Evolutionary conservation across 2,329 filamentous ascomycete species (phyloP).

Genomic region (Ramularia collo-cygni): DNA sequence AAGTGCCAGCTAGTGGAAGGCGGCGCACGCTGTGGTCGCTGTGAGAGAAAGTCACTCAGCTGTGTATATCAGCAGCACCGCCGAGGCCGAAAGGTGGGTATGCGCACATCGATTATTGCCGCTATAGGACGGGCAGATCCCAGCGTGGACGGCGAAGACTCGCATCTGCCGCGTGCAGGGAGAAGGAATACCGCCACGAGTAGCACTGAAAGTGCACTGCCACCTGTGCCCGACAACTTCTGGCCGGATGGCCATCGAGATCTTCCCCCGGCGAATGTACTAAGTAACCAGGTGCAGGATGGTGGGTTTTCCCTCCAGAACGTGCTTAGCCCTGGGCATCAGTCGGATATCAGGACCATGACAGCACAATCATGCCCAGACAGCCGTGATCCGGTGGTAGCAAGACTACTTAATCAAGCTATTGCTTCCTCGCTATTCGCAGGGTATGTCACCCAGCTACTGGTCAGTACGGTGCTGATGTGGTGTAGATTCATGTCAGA

Average conservation of each 20-base stretch:
- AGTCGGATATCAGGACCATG: slow-evolving; percentile 7
- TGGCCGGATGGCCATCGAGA: no score
- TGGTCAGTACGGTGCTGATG: not conserved
- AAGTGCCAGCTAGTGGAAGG: slow-evolving; percentile 26
- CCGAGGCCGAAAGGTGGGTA: slow-evolving; percentile 35
- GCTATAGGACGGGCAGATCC: not conserved
- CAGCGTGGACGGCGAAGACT: no score
- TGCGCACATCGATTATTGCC: slow-evolving; percentile 24
- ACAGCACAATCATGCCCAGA: no score
- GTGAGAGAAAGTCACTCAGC: slow-evolving; percentile 32
- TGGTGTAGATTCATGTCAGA: slow-evolving; percentile 35
- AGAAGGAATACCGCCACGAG: no score
- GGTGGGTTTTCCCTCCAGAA: slow-evolving; percentile 32
- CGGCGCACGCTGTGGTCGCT: slow-evolving; percentile 30
- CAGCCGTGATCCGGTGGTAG: slow-evolving; percentile 28
- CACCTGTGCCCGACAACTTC: no score
- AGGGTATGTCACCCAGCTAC: slow-evolving; percentile 1
- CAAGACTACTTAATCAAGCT: slow-evolving; percentile 23
- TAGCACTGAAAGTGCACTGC: no score
- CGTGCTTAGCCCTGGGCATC: slow-evolving; percentile 14
- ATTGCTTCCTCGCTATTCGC: slow-evolving; percentile 28
- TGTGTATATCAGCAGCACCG: slow-evolving; percentile 37
- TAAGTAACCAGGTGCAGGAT: slow-evolving; percentile 31
- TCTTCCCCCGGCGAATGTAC: slow-evolving; percentile 30
- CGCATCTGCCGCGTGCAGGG: no score